phyloP scores from a whole-genome alignment of 208 protist species.

The Trypanosoma cruzi region DNA sequence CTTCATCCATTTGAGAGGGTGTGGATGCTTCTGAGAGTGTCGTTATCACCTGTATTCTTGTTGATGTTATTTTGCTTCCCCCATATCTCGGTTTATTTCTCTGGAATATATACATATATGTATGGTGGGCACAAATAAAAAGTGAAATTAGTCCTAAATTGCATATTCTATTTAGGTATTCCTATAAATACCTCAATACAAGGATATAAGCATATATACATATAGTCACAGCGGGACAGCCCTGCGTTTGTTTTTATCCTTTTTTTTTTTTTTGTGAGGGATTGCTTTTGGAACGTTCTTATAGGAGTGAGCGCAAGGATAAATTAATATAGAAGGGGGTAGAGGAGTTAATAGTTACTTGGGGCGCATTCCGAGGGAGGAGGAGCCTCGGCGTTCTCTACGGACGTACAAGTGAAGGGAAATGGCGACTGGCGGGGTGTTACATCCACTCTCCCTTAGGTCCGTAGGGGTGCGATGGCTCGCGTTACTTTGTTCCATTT shows the following conservation, averaged over 20 bases:
- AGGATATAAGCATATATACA: background rate
- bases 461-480: background rate
- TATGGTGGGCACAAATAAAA: background rate
- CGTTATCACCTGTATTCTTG: background rate
- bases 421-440: slow-evolving; percentile 13
- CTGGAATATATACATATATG: background rate
- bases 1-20: background rate
- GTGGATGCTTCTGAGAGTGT: background rate
- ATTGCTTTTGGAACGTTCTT: background rate
- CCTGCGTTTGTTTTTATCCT: background rate
- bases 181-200: background rate
- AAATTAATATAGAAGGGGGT: background rate
- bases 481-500: slow-evolving; percentile 5
- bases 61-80: background rate
- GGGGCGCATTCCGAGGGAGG: background rate
- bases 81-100: background rate
- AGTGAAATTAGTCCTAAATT: background rate
- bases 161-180: background rate
- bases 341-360: background rate
- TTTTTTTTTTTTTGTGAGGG: too few relatives aligned
- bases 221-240: background rate
- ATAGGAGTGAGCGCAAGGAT: background rate
- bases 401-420: background rate
- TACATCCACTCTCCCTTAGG: background rate
- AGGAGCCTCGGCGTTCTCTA: background rate